Conservation (phyloP, 257 asterid genomes). For the Verbascum thapsus region DNA sequence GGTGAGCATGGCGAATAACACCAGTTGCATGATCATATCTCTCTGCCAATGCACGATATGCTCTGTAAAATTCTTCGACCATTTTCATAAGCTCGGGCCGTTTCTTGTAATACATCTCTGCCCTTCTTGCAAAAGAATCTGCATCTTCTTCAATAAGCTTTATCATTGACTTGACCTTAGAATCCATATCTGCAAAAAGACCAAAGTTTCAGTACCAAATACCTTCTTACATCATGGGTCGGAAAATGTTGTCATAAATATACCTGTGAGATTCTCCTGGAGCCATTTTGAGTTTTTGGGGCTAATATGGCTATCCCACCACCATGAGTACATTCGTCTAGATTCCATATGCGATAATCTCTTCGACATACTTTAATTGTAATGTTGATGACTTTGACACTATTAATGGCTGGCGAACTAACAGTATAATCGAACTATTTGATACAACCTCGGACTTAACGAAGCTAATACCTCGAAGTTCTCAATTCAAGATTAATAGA, state of each 20-base stretch:
- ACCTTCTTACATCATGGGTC: slow-evolving; percentile 14
- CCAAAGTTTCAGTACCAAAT: slow-evolving; percentile 25
- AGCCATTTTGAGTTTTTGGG: slow-evolving; percentile 98
- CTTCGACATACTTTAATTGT: slow-evolving; percentile 55
- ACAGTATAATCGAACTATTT: slow-evolving; percentile 1
- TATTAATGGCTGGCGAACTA: slow-evolving; percentile 19
- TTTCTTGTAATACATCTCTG: slow-evolving; percentile 98
- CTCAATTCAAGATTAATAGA: slow-evolving; percentile 45
- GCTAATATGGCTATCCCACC: slow-evolving; percentile 99
- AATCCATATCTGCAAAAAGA: slow-evolving; percentile 75
- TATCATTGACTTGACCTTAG: slow-evolving; percentile 88
- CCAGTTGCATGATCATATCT: slow-evolving; percentile 98
- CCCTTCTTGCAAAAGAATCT: slow-evolving; percentile 97
- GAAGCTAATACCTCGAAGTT: slow-evolving; percentile 24
- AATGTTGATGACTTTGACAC: slow-evolving; percentile 19
- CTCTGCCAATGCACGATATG: slow-evolving; percentile 96
- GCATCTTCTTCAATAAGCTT: slow-evolving; percentile 97
- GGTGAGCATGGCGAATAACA: slow-evolving; percentile 92
- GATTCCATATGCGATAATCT: slow-evolving; percentile 59
- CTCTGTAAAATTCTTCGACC: slow-evolving; percentile 91
- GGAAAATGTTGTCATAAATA: no score
- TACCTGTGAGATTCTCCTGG: slow-evolving; percentile 96
- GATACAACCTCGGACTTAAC: slow-evolving; percentile 19
- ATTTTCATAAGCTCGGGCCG: slow-evolving; percentile 97
- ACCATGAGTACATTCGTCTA: slow-evolving; percentile 91